Conservation (phyloP, 2,329 filamentous ascomycete genomes). For the Mycogone perniciosa region DNA sequence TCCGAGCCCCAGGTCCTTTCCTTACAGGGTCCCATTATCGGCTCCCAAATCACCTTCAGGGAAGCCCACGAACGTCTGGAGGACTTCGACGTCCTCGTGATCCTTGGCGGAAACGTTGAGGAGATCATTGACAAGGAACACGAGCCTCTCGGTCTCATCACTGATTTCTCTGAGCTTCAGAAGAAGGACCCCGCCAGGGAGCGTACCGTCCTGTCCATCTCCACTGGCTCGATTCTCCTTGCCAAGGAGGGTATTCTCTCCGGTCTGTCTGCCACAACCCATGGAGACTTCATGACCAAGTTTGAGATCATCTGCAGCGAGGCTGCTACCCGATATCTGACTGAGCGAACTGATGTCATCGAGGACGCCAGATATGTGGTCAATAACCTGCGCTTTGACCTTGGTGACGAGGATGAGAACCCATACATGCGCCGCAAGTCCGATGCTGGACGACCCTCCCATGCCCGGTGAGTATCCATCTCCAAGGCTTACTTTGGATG, state of each 20-base stretch:
- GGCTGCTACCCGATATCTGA: constrained; percentile 60
- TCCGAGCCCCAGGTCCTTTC: constrained; percentile 50
- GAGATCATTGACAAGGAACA: constrained; percentile 59
- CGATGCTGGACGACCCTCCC: constrained; percentile 56
- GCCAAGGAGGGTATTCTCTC: constrained; percentile 70
- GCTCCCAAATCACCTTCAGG: constrained; percentile 70
- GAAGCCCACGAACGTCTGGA: constrained; percentile 68
- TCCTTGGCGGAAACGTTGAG: constrained; percentile 65
- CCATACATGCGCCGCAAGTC: constrained; percentile 75
- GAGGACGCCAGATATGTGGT: constrained; percentile 79
- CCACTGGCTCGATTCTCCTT: constrained; percentile 72
- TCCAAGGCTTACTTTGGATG: no score
- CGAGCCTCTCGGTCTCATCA: constrained; percentile 66
- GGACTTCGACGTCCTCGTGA: constrained; percentile 73
- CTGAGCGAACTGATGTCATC: constrained; percentile 74
- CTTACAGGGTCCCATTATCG: constrained; percentile 60
- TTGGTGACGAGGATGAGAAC: constrained; percentile 75
- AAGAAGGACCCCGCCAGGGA: constrained; percentile 72
- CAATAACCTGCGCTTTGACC: constrained; percentile 83
- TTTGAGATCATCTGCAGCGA: constrained; percentile 78
- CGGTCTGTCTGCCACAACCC: constrained; percentile 74
- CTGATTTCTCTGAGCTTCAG: constrained; percentile 71
- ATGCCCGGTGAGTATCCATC: constrained; percentile 45
- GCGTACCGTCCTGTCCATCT: constrained; percentile 74
- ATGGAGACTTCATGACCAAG: constrained; percentile 72